Evolutionary conservation across 371 early-diverging fungal species (phyloP).

Genomic region (Blakeslea trispora): DNA sequence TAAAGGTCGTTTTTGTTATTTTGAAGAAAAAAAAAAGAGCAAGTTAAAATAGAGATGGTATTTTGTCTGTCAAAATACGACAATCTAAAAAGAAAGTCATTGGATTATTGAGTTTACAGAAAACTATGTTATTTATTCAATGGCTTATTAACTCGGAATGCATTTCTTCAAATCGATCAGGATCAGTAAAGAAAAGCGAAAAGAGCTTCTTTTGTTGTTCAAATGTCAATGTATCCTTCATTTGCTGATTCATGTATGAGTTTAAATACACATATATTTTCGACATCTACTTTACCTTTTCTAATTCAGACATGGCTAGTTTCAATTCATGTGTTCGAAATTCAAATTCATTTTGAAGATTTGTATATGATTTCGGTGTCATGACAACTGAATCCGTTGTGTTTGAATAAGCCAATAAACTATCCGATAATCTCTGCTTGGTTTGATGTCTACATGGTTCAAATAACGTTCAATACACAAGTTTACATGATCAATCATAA

Average conservation of each 20-base stretch:
- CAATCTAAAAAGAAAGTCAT: conserved; percentile 27
- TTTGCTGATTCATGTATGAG: neutral
- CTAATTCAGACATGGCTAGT: conserved; percentile 1
- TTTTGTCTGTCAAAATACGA: too few relatives aligned
- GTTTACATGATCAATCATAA: neutral
- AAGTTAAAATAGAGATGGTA: too few relatives aligned
- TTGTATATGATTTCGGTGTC: conserved; percentile 8
- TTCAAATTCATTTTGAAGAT: conserved; percentile 16
- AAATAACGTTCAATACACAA: too few relatives aligned
- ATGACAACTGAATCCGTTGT: neutral
- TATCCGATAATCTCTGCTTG: conserved; percentile 3
- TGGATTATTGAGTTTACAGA: too few relatives aligned
- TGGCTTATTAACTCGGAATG: neutral
- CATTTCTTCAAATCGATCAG: conserved; percentile 18
- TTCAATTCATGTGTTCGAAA: conserved; percentile 13
- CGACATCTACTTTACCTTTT: conserved; percentile 7
- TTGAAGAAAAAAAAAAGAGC: neutral
- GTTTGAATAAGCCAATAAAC: conserved; percentile 8
- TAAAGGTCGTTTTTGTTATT: neutral
- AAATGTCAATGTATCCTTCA: conserved; percentile 9
- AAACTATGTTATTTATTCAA: too few relatives aligned
- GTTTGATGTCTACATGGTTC: too few relatives aligned
- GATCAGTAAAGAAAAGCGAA: conserved; percentile 26
- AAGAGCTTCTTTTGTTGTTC: conserved; percentile 18
- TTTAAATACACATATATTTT: neutral